Base-by-base conservation (phyloP, 78 protist species). In the Acrasis kona region DNA sequence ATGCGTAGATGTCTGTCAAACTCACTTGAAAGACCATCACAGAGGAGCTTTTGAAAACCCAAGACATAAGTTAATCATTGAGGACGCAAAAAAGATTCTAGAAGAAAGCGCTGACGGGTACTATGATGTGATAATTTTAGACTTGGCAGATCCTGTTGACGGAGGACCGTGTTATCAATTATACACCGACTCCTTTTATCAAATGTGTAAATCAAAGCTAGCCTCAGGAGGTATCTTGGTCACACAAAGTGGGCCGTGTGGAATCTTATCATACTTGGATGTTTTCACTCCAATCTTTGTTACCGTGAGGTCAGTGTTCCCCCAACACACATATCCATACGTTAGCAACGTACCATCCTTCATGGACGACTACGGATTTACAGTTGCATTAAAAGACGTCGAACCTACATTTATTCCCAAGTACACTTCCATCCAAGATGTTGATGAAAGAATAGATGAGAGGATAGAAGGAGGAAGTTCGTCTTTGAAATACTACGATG, bases 111-210 rank as follows among this genome's bases (percentile, higher is more conserved):
- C 81, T 19, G 65, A 78, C 35, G 67, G 9, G 9, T 7, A 65
- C 64, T 72, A 75, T 31, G 88, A 84, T 40, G 84, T 84, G 32
- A 79, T 84, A 77, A 84, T 84, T 78, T 19, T 79, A 77, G 88
- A 84, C 76, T 39, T 84, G 2, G 74, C 31, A 35, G 88, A 79
- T 68, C 88, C 88, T 12, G 30, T 84, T 19, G 88, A 84, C 65
- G 73, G 58, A 61, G 88, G 88, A 5, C 88, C 88, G 2, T 41
- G 77, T 64, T 79, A 65, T 58, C 19, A 39, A 61, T 64, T 84
- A 57, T 84, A 79, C 66, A 32, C 83, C 39, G 10, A 40, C 30
- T 83, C 79, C 70, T 79, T 84, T 76, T 84, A 79, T 74, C 29
- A 1, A 41, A 36, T 39, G 69, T 1, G 5, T 64, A 4, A n/a